These are phyloP conservation scores for Clarireedia monteithiana DNA, from an alignment of 2,329 filamentous ascomycete species.

Conservation along the genomic window DNA sequence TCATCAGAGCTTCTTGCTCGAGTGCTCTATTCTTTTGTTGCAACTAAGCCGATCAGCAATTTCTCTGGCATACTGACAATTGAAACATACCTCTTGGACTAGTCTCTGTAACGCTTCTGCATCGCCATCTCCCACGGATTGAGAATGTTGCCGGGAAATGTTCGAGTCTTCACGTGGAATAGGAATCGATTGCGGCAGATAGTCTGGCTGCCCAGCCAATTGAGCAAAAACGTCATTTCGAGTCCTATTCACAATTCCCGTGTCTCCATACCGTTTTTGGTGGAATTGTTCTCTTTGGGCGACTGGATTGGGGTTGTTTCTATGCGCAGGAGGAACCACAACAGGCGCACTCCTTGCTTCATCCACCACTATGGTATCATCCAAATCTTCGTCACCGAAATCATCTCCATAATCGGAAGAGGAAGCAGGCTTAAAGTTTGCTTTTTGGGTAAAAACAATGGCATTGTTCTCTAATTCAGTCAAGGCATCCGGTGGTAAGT, in stretches of 20 bases:
- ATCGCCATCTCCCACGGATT: constrained; percentile 8
- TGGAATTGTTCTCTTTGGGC: constrained; percentile 20
- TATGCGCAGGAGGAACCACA: constrained; percentile 10
- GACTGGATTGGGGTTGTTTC: constrained; percentile 12
- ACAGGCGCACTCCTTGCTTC: constrained; percentile 24
- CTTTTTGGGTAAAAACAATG: constrained; percentile 44
- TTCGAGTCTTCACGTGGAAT: constrained; percentile 14
- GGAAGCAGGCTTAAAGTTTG: constrained; percentile 15
- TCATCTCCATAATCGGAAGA: constrained; percentile 33
- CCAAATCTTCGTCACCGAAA: constrained; percentile 35
- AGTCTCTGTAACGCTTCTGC: constrained; percentile 19
- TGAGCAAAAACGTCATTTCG: constrained; percentile 8
- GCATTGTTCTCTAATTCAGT: constrained; percentile 58
- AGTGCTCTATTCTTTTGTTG: constrained; percentile 48
- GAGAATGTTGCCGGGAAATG: constrained; percentile 12
- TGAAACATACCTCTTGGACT: constrained; percentile 22
- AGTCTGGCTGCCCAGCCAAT: constrained; percentile 9
- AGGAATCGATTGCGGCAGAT: neutral
- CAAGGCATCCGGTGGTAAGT: constrained; percentile 47
- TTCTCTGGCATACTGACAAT: neutral
- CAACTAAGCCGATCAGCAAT: constrained; percentile 17
- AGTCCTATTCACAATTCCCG: constrained; percentile 10
- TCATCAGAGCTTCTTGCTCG: constrained; percentile 50
- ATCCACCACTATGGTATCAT: constrained; percentile 46
- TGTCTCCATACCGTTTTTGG: constrained; percentile 17